Percentiles rank a stretch among this genome's conserved stretches.
phyloP scores from a whole-genome alignment of 2,329 filamentous ascomycete genomes.

The Phaeomoniella chlamydospora region DNA sequence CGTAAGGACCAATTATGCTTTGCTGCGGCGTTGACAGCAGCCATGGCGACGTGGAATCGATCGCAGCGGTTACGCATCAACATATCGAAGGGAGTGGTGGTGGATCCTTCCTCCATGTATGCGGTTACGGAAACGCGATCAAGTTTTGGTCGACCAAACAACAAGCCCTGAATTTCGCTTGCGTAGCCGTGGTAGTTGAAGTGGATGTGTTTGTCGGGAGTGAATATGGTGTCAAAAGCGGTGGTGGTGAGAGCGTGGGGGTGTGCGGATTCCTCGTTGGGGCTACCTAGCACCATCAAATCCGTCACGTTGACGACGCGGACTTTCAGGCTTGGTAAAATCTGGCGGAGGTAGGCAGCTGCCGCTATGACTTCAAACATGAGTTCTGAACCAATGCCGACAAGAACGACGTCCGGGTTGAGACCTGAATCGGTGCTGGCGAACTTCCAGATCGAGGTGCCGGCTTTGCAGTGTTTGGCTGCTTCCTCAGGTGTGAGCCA shows the following conservation, averaged over 20 bases:
- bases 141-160: conserved; percentile 40
- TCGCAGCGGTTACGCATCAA: conserved; percentile 48
- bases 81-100: conserved; percentile 55
- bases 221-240: conserved; percentile 42
- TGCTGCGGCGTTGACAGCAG: conserved; percentile 36
- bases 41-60: conserved; percentile 43
- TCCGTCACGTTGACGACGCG: conserved; percentile 52
- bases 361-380: conserved; percentile 50
- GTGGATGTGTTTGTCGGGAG: conserved; percentile 35
- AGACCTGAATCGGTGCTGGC: conserved; percentile 40
- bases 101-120: conserved; percentile 50
- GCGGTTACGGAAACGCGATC: conserved; percentile 40
- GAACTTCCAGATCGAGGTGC: conserved; percentile 46
- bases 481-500: conserved; percentile 45
- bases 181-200: conserved; percentile 56
- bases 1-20: conserved; percentile 8
- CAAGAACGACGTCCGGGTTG: conserved; percentile 46
- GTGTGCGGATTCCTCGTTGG: conserved; percentile 37
- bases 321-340: conserved; percentile 37
- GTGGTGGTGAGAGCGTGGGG: conserved; percentile 40
- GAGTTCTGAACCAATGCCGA: conserved; percentile 48
- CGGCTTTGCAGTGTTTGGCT: conserved; percentile 42
- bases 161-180: conserved; percentile 42
- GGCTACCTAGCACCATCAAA: conserved; percentile 42
- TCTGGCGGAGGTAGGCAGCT: conserved; percentile 35